These are phyloP conservation scores for Polychaeton citri DNA, from an alignment of 2,329 filamentous ascomycete species.

Conservation along the genomic window DNA sequence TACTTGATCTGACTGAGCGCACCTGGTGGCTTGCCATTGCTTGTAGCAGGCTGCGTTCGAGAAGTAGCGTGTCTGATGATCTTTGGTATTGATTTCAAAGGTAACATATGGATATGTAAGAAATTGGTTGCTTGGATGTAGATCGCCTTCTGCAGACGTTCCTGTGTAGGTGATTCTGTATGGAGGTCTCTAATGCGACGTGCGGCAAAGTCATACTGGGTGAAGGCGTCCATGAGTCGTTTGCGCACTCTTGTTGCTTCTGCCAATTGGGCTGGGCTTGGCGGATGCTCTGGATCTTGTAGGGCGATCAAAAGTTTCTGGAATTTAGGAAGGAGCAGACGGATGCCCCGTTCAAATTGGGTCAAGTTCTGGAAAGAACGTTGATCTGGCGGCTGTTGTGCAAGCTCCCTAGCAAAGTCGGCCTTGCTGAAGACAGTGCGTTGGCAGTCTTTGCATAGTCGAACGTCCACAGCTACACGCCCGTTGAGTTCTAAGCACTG, in stretches of 20 bases:
- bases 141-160: slow-evolving; percentile 64
- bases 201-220: slow-evolving; percentile 73
- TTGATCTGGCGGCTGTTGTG: slow-evolving; percentile 58
- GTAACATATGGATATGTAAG: slow-evolving; percentile 80
- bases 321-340: slow-evolving; percentile 67
- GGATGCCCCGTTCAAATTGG: slow-evolving; percentile 81
- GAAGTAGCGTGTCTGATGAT: slow-evolving; percentile 43
- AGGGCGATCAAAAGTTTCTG: slow-evolving; percentile 62
- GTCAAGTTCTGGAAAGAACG: slow-evolving; percentile 70
- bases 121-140: slow-evolving; percentile 74
- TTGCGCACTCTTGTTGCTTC: slow-evolving; percentile 86
- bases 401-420: slow-evolving; percentile 62
- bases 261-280: slow-evolving; percentile 56
- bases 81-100: slow-evolving; percentile 46
- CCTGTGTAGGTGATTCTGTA: slow-evolving; percentile 57
- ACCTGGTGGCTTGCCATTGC: slow-evolving; percentile 20
- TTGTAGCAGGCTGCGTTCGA: slow-evolving; percentile 23
- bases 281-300: slow-evolving; percentile 57
- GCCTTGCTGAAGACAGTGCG: slow-evolving; percentile 56
- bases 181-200: slow-evolving; percentile 68
- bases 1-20: slow-evolving; percentile 48
- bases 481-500: slow-evolving; percentile 30
- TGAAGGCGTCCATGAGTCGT: slow-evolving; percentile 74
- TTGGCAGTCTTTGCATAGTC: slow-evolving; percentile 86
- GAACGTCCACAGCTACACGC: slow-evolving; percentile 61